Conservation (phyloP, 73 alveolate species). For the Breviolum minutum region DNA sequence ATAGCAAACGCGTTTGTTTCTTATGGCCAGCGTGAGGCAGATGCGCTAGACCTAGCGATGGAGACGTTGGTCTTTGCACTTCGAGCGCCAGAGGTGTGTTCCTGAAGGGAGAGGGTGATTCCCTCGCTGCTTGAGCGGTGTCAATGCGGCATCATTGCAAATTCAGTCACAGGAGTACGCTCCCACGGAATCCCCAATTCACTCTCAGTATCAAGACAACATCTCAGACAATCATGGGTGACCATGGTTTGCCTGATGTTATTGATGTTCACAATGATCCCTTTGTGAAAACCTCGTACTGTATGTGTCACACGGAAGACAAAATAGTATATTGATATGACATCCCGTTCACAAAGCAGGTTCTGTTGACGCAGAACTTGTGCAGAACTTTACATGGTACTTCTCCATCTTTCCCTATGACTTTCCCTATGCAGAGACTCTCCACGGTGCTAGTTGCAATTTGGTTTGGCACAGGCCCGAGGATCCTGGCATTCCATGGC, state of each 20-base stretch:
- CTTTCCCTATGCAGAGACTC: no score
- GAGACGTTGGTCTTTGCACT: slow-evolving; percentile 46
- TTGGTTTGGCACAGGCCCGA: not conserved
- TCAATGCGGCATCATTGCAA: not conserved
- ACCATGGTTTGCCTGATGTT: no score
- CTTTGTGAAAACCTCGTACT: no score
- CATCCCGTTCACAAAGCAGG: not conserved
- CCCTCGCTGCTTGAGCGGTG: not conserved
- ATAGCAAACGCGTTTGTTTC: not conserved
- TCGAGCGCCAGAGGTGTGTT: not conserved
- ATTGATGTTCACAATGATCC: no score
- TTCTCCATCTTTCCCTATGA: no score
- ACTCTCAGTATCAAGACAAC: no score
- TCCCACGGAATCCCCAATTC: not conserved
- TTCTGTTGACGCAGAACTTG: no score
- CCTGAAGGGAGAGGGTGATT: not conserved
- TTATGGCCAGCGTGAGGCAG: not conserved
- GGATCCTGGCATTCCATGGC: slow-evolving; percentile 1
- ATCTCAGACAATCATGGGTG: no score
- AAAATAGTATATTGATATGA: not conserved
- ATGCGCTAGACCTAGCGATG: not conserved
- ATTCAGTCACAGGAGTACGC: not conserved
- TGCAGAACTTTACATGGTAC: no score
- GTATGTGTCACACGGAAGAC: no score
- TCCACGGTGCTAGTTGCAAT: no score